Conservation (phyloP, 306 rosid species). For the Comarum palustre region DNA sequence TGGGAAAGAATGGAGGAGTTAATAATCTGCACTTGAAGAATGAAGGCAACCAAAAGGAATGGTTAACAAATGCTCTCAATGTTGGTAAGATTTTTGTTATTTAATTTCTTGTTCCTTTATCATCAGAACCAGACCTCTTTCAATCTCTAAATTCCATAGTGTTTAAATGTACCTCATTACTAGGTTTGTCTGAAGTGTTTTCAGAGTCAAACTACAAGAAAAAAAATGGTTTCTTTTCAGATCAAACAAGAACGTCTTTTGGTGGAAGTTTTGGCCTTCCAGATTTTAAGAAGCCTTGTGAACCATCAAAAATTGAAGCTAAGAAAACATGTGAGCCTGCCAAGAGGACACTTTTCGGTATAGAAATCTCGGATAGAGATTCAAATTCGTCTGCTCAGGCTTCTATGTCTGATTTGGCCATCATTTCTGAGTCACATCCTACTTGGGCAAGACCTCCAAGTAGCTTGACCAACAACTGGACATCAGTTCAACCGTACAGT, state of each 20-base stretch:
- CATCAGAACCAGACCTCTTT: background rate
- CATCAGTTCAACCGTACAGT: slow-evolving; percentile 40
- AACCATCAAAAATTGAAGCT: slow-evolving; percentile 21
- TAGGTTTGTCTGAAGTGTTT: background rate
- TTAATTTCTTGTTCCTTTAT: background rate
- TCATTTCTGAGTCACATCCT: slow-evolving; percentile 45
- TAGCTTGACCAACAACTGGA: slow-evolving; percentile 52
- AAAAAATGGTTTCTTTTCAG: slow-evolving; percentile 19
- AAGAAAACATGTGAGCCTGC: slow-evolving; percentile 8
- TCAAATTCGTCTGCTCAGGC: slow-evolving; percentile 34
- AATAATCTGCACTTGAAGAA: slow-evolving; percentile 5
- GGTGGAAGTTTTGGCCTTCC: slow-evolving; percentile 14
- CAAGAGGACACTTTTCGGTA: slow-evolving; percentile 45
- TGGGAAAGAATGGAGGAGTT: background rate
- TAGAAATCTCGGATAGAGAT: slow-evolving; percentile 41
- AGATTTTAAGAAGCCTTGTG: slow-evolving; percentile 25
- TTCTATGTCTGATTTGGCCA: slow-evolving; percentile 34
- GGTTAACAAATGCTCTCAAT: slow-evolving; percentile 9
- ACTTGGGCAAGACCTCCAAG: slow-evolving; percentile 53
- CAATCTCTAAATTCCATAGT: background rate
- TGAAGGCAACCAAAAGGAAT: slow-evolving; percentile 3
- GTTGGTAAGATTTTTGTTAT: slow-evolving; percentile 21
- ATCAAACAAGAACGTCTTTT: slow-evolving; percentile 11
- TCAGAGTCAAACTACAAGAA: background rate
- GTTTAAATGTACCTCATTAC: background rate